These are phyloP conservation scores for Rhodamnia rubescens DNA, from an alignment of 345 rosid genomes.

Conservation along the genomic window DNA sequence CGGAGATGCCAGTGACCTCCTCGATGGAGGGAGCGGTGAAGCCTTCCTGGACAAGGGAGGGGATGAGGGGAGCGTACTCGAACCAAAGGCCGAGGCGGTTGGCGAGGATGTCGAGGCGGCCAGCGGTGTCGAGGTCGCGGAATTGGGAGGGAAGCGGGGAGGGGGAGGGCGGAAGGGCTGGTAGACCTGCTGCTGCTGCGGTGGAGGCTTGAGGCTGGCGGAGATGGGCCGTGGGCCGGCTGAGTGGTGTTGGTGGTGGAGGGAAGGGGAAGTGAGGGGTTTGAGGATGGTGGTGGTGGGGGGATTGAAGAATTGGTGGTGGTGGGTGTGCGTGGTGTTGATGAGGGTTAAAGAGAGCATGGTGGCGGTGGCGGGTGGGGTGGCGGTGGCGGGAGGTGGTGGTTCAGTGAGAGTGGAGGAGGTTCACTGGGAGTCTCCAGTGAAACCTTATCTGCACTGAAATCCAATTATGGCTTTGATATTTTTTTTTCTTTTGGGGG, in stretches of 20 bases:
- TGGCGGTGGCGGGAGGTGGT: neutral
- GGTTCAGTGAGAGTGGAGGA: neutral
- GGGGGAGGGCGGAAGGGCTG: constrained; percentile 90
- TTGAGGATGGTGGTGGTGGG: neutral
- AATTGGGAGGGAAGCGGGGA: constrained; percentile 62
- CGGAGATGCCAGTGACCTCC: constrained; percentile 66
- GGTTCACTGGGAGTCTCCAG: neutral
- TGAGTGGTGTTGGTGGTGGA: neutral
- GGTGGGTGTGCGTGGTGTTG: neutral
- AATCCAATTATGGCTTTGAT: neutral
- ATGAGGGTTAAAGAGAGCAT: neutral
- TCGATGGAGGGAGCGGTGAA: constrained; percentile 61
- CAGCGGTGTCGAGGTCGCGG: constrained; percentile 52
- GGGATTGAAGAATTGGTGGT: neutral
- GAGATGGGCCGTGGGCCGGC: neutral
- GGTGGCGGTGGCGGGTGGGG: neutral
- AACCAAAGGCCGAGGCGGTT: constrained; percentile 77
- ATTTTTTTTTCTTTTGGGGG: neutral
- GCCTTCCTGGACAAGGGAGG: constrained; percentile 69
- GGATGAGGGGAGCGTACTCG: constrained; percentile 80
- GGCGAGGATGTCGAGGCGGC: constrained; percentile 60
- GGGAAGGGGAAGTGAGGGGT: neutral
- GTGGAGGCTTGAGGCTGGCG: neutral
- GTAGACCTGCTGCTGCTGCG: constrained; percentile 14
- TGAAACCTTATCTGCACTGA: neutral